Evolutionary conservation across 1,284 basidiomycete species (phyloP).

Genomic region (Bjerkandera adusta): DNA sequence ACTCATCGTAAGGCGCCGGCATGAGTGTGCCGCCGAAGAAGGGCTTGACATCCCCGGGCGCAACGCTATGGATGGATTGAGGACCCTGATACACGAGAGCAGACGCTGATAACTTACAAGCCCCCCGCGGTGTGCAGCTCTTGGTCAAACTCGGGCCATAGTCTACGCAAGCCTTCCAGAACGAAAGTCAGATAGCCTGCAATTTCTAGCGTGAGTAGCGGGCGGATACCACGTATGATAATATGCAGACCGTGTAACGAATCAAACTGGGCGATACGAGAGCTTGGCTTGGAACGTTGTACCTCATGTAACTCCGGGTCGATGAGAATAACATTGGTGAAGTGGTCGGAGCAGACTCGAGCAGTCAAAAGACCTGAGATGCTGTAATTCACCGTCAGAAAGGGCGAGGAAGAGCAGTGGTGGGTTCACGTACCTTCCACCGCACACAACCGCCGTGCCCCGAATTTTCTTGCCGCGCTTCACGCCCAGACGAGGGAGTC

Average conservation of each 20-base stretch:
- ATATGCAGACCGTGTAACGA: constrained; percentile 13
- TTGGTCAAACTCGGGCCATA: constrained; percentile 15
- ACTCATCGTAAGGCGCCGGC: constrained; percentile 15
- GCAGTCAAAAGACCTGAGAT: constrained; percentile 15
- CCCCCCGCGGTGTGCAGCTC: constrained; percentile 12
- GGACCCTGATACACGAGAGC: background rate
- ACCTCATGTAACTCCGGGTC: constrained; percentile 15
- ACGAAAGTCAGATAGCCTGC: constrained; percentile 17
- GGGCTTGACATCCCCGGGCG: constrained; percentile 16
- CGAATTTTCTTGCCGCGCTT: constrained; percentile 11
- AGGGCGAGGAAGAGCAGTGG: background rate
- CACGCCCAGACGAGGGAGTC: constrained; percentile 11
- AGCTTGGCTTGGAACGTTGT: constrained; percentile 12
- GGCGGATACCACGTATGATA: background rate
- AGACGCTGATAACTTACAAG: constrained; percentile 6
- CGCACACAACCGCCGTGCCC: constrained; percentile 15
- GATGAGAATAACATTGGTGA: constrained; percentile 13
- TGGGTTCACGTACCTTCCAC: constrained; percentile 11
- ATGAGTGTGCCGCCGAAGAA: constrained; percentile 15
- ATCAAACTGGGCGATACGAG: constrained; percentile 17
- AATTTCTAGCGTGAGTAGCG: background rate
- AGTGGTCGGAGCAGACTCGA: constrained; percentile 17
- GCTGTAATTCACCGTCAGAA: constrained; percentile 3
- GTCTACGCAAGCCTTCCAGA: constrained; percentile 11
- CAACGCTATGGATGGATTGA: constrained; percentile 6